Evolutionary conservation across 192 early-diverging fungal genomes (phyloP).

Genomic region (Diversispora eburnea): DNA sequence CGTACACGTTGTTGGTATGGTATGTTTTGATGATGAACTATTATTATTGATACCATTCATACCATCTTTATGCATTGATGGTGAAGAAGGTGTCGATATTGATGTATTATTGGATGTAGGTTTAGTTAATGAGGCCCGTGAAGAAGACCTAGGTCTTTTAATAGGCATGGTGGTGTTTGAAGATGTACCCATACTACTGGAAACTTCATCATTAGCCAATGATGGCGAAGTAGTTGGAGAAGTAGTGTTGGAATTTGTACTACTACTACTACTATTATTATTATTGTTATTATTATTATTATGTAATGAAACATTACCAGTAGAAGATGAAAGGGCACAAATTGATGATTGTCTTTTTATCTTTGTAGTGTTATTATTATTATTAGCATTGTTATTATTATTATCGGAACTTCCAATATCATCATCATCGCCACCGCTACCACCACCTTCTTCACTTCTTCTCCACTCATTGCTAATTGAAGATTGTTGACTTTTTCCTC

Average conservation of each 20-base stretch:
- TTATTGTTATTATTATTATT: not conserved
- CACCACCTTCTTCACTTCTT: not conserved
- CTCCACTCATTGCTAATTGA: not conserved
- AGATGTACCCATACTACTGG: not conserved
- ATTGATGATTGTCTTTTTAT: slow-evolving; percentile 11
- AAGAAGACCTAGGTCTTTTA: slow-evolving; percentile 31
- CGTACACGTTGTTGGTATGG: slow-evolving; percentile 56
- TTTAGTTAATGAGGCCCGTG: slow-evolving; percentile 7
- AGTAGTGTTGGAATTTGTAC: too few relatives aligned
- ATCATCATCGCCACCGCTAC: not conserved
- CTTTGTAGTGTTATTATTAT: not conserved
- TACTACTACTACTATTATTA: not conserved
- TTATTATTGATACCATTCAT: slow-evolving; percentile 31
- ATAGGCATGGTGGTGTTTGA: not conserved
- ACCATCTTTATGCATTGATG: slow-evolving; percentile 18
- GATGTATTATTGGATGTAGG: slow-evolving; percentile 17
- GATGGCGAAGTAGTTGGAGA: not conserved
- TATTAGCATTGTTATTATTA: not conserved
- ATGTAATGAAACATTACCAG: not conserved
- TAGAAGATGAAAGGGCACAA: not conserved
- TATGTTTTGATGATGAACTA: slow-evolving; percentile 28
- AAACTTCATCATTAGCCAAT: not conserved
- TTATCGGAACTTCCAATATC: not conserved
- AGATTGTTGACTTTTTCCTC: not conserved
- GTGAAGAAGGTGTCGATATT: slow-evolving; percentile 28